Evolutionary conservation across 495 filamentous ascomycete species (phyloP).

Genomic region (Penicillium simplicissimum): DNA sequence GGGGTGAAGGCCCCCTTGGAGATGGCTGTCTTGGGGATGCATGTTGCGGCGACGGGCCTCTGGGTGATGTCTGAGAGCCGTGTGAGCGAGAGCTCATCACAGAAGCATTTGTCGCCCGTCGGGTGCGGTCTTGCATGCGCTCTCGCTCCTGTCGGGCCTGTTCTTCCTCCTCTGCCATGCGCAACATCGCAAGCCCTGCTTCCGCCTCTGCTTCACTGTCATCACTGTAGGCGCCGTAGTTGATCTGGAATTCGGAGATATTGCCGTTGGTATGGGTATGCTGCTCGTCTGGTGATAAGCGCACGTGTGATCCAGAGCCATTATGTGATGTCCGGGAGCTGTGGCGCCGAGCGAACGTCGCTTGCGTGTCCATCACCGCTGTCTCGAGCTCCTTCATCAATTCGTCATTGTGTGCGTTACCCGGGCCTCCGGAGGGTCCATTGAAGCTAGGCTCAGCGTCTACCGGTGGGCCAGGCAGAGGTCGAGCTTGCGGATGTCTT

Average conservation of each 20-base stretch:
- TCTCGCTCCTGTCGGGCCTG: conserved; percentile 44
- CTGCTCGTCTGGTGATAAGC: conserved; percentile 42
- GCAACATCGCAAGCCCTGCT: conserved; percentile 80
- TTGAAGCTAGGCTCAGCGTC: conserved; percentile 40
- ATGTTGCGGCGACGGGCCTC: conserved; percentile 35
- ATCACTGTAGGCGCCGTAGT: conserved; percentile 61
- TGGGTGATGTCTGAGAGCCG: conserved; percentile 25
- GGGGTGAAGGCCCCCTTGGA: conserved; percentile 17
- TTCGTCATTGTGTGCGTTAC: conserved; percentile 36
- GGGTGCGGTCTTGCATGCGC: conserved; percentile 49
- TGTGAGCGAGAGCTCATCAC: conserved; percentile 37
- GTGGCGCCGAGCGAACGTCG: conserved; percentile 28
- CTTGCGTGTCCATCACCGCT: conserved; percentile 40
- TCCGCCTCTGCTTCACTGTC: conserved; percentile 91
- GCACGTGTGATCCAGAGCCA: conserved; percentile 25
- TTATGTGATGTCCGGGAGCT: conserved; percentile 27
- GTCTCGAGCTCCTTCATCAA: conserved; percentile 52
- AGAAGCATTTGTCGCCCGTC: conserved; percentile 51
- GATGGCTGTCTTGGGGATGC: conserved; percentile 5
- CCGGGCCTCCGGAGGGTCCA: conserved; percentile 8
- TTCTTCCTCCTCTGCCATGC: conserved; percentile 83
- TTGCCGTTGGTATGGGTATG: conserved; percentile 55
- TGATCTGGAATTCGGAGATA: conserved; percentile 46
- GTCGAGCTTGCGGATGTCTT: conserved; percentile 59
- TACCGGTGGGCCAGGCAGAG: conserved; percentile 59